Base-by-base conservation (phyloP, 2,329 filamentous ascomycete species). In the Neodidymelliopsis sp. region DNA sequence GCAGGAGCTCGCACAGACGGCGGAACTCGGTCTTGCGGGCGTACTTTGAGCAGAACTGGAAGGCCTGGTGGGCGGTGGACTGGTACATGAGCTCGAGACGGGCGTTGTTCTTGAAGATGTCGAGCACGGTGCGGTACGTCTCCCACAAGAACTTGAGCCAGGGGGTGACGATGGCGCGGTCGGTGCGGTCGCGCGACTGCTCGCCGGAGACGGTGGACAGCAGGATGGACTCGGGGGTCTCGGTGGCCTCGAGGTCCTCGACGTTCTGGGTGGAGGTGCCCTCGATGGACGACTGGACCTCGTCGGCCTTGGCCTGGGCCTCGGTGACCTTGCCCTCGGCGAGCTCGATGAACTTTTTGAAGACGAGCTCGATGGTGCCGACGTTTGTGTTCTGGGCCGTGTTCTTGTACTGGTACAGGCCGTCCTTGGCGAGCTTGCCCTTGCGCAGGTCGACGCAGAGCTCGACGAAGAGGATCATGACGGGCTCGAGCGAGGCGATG, bases 131-230 rank as follows among this genome's bases (percentile, higher is more conserved):
- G 56, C 94, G 89, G 81, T 99, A 99, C 12, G 94, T 96, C 81
- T 99, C 94, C 94, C 94, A 99, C 56, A 99, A 82, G 73, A 99
- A 99, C 81, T 99, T 99, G 70, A 99, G 85, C 94, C 94, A 99
- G 52, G 94, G 94, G 20, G 94, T 99, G 53, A 99, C 94, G 67
- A 99, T 95, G 71, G 94, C 94, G 67, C 94, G 88, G 79, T 99
- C 94, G 66, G 94, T 99, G 63, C 94, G 90, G 78, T 99, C 94
- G 72, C 90, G 88, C 53, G 93, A 96, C 78, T 97, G 93, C 79
- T 99, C 94, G 59, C 94, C 94, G 28, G 94, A 99, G 54, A 99
- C 94, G 43, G 94, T 99, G 57, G 94, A 95, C 35, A 99, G 86
- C 54, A 99, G 86, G 71, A 99, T 97, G 20, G 94, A 97, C 79